Base-by-base conservation (phyloP, 495 filamentous ascomycete species). In the Aspergillus panamensis region DNA sequence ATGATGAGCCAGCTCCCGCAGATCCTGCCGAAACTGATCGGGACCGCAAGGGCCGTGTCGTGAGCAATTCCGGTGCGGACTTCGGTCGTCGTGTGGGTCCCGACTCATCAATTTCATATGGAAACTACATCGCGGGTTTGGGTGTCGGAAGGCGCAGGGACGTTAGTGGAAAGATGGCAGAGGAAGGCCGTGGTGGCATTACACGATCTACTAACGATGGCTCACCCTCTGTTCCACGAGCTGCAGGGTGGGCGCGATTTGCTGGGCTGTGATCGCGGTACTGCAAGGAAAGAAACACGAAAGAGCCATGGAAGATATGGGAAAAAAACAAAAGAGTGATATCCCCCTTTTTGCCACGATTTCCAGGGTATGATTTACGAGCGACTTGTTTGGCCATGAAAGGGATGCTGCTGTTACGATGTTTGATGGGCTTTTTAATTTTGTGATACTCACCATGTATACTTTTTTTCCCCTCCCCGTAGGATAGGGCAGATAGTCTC, bases 121-220 rank as follows among this genome's bases (percentile, higher is more conserved):
- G 87, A 33, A 73, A 87, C 64, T 87, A 83, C 58, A 81, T 84
- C 21, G 69, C 81, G 13, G 80, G 77, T 16, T 63, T 76, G 55
- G 74, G 69, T 55, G 76, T 68, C 64, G 76, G 69, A 57, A 73
- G 71, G 62, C 69, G 75, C 62, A 77, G 91, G 51, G 85, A 90
- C 62, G 90, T 93, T 9, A 94, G 90, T 64, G 92, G 91, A 3
- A 90, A 90, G 71, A 74, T 90, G 47, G 92, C 86, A 1, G 92
- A 96, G 72, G 92, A 96, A 71, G 92, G 92, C 1, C 76, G 86
- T 40, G 82, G 82, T 3, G 78, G 78, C 9, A 65, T 61, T 32
- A 52, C 13, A 39, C 49, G 45, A 32, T 56, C 47, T 33, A 29
- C 42, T 12, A 60, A 48, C 21, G 52, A 61, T 31, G 64, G 48